These are phyloP conservation scores for Pyrus hybrid DNA, from an alignment of 331 rosid genomes.

Conservation along the genomic window DNA sequence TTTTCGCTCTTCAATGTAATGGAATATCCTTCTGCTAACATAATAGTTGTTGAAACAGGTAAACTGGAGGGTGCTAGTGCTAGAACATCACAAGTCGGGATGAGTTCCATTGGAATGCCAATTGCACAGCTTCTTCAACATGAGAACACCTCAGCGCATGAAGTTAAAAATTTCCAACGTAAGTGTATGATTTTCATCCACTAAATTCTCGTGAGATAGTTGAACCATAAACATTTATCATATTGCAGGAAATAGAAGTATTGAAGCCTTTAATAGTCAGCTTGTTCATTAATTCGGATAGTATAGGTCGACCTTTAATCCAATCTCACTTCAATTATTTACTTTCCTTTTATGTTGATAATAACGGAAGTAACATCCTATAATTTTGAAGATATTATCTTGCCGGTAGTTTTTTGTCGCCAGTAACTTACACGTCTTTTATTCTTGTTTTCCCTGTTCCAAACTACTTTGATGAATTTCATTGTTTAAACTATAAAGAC, in stretches of 20 bases:
- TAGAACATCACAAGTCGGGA: conserved; percentile 45
- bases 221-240: neutral
- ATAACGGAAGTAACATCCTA: neutral
- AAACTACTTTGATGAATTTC: neutral
- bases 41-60: conserved; percentile 14
- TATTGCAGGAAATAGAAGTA: neutral
- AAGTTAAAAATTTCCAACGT: conserved; percentile 47
- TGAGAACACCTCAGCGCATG: conserved; percentile 33
- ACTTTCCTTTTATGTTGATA: neutral
- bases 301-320: neutral
- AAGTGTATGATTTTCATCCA: conserved; percentile 11
- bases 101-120: conserved; percentile 72
- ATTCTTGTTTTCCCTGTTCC: neutral
- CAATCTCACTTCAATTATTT: neutral
- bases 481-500: neutral
- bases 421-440: neutral
- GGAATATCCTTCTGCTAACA: neutral
- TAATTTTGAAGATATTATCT: neutral
- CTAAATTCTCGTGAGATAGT: neutral
- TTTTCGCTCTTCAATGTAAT: neutral
- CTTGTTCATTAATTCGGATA: neutral
- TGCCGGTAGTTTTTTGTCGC: neutral
- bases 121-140: conserved; percentile 46
- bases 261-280: neutral
- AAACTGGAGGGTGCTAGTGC: conserved; percentile 31